phyloP scores from a whole-genome alignment of 1,139 yeast species.

The Scheffersomyces segobiensis region DNA sequence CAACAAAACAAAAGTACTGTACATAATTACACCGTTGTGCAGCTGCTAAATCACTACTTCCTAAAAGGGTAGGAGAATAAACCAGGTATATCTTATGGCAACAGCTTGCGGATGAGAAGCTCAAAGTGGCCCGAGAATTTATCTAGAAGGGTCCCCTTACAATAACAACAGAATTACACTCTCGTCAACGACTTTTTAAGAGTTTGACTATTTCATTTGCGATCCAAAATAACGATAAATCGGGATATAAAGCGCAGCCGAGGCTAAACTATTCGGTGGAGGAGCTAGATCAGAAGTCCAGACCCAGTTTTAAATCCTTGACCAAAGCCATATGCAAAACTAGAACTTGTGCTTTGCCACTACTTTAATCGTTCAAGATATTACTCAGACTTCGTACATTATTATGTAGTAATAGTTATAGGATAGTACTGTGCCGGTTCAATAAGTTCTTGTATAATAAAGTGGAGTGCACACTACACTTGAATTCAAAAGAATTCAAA shows the following conservation, averaged over 20 bases:
- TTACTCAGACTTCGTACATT: not conserved
- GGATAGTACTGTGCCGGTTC: not conserved
- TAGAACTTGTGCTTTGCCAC: not conserved
- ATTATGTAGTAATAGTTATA: not conserved
- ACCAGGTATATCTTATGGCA: not conserved
- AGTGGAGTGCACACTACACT: not conserved
- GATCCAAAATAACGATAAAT: not conserved
- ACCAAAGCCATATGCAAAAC: not conserved
- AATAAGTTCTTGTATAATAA: not conserved
- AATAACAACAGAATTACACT: not conserved
- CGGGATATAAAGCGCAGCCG: not conserved
- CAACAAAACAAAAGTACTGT: not conserved
- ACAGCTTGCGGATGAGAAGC: not conserved
- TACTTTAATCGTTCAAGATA: too few relatives aligned
- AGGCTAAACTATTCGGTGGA: not conserved
- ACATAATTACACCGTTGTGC: not conserved
- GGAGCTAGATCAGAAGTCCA: not conserved
- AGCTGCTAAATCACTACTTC: not conserved
- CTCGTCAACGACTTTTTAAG: not conserved
- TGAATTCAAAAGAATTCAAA: not conserved
- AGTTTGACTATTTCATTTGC: not conserved
- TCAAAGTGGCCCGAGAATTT: not conserved
- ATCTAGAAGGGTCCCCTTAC: not conserved
- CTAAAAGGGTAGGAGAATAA: not conserved
- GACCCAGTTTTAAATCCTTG: not conserved